Evolutionary conservation across 169 alveolate species (phyloP), one percentile per base, ranked within the genome.

Genomic region (Plasmodium adleri): DNA sequence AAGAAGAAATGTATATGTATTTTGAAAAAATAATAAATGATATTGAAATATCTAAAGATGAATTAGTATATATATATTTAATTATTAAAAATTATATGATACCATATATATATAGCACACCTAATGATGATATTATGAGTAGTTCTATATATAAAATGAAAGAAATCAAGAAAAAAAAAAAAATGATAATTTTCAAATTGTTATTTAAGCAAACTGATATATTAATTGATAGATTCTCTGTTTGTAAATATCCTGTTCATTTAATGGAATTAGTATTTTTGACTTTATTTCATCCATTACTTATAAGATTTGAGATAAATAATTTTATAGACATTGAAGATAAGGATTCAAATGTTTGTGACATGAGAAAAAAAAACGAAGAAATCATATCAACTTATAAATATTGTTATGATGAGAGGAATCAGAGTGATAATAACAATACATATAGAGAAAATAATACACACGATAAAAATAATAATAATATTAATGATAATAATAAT

Each of bases 41-140:
- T 56, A 76, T 76, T 13, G 89, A 76, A 58, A 10, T 76, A 22
- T 64, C 76, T 45, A 76, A 62, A 70, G 89, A 54, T 10, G 89
- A 76, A 43, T 45, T 76, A 4, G 78, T 63, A 1, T 76, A 63
- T 28, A 49, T 63, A 8, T 76, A 76, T 32, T 63, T 64, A 20
- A 76, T 64, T 39, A 64, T 76, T 43, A 64, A 58, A 52, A 17
- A 9, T 13, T 64, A 47, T 43, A 43, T 76, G 12, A 76, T 76
- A 8, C 89, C 89, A 0, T 49, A 32, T 2, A 45, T 64, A 15
- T 76, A 64, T 64, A n/a, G 64, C 0, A 63, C 50, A 15, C 1
- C n/a, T 47, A 26, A 26, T 32, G 74, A 49, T 43, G 7, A 39
- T 0, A 10, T n/a, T 0, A 10, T n/a, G 4, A 50, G 50, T 8